A percentile compares a stretch with the other conserved stretches of the same genome.
These are phyloP conservation scores for Spirogloea muscicola DNA, from an alignment of 139 green algal genomes.

Conservation along the genomic window DNA sequence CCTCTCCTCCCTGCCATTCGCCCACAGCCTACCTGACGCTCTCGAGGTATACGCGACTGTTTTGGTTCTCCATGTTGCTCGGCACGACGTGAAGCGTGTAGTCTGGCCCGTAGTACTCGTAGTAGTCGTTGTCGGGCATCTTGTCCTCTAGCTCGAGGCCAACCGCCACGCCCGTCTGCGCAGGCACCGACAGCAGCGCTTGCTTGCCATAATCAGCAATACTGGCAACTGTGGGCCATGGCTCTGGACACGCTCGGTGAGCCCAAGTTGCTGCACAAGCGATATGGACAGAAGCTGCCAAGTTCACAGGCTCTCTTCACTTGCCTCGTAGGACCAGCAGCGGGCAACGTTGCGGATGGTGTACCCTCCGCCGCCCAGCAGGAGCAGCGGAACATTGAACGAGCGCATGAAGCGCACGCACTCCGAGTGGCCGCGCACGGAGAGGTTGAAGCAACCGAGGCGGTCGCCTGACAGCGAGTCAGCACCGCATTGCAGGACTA, in stretches of 20 bases:
- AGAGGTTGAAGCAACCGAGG: constrained; percentile 92
- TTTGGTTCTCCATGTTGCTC: constrained; percentile 61
- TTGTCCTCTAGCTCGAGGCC: constrained; percentile 62
- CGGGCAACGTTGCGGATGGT: constrained; percentile 95
- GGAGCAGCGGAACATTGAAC: constrained; percentile 89
- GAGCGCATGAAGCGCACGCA: constrained; percentile 74
- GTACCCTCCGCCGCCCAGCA: constrained; percentile 94
- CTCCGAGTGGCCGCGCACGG: constrained; percentile 75
- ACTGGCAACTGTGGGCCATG: no score
- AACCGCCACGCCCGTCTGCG: constrained; percentile 43
- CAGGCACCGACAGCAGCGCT: no score
- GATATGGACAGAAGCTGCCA: no score
- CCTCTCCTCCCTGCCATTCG: not conserved
- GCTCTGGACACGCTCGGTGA: no score
- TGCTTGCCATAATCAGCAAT: no score
- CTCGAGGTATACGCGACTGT: constrained; percentile 50
- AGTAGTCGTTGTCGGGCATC: constrained; percentile 86
- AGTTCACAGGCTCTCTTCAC: constrained; percentile 29
- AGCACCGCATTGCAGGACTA: constrained; percentile 90
- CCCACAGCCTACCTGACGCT: constrained; percentile 46
- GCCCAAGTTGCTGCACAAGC: no score
- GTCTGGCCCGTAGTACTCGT: constrained; percentile 79
- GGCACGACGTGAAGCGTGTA: constrained; percentile 63
- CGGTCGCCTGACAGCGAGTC: constrained; percentile 84
- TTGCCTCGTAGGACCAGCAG: constrained; percentile 95